phyloP scores from a whole-genome alignment of 495 filamentous ascomycete genomes.

The Penicillium soppii region DNA sequence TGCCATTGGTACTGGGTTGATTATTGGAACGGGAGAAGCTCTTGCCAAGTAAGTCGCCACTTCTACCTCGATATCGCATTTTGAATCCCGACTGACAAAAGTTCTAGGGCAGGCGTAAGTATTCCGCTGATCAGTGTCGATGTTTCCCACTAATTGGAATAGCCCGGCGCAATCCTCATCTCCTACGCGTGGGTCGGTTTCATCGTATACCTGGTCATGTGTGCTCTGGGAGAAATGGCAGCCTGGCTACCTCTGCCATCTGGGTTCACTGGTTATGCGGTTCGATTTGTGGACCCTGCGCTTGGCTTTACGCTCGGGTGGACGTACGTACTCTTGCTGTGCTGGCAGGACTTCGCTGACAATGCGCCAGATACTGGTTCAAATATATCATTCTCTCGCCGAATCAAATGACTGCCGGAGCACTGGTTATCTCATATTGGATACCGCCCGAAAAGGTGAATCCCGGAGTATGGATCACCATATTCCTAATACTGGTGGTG shows the following conservation, averaged over 20 bases:
- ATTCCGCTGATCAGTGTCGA: neutral
- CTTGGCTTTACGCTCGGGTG: slow-evolving; percentile 66
- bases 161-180: slow-evolving; percentile 74
- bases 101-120: neutral
- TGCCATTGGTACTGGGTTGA: slow-evolving; percentile 74
- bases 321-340: slow-evolving; percentile 33
- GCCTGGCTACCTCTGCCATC: slow-evolving; percentile 61
- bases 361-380: slow-evolving; percentile 49
- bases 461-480: slow-evolving; percentile 53
- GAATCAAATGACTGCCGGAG: slow-evolving; percentile 77
- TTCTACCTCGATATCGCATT: neutral
- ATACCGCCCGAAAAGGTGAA: slow-evolving; percentile 36
- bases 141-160: slow-evolving; percentile 31
- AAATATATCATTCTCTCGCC: slow-evolving; percentile 74
- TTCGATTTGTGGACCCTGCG: slow-evolving; percentile 63
- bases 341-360: neutral
- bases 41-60: slow-evolving; percentile 48
- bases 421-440: slow-evolving; percentile 79
- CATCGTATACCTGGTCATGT: slow-evolving; percentile 64
- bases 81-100: neutral
- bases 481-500: slow-evolving; percentile 53
- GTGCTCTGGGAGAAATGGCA: slow-evolving; percentile 67
- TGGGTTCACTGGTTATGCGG: slow-evolving; percentile 61
- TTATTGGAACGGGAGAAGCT: slow-evolving; percentile 64
- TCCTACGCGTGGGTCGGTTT: slow-evolving; percentile 61